Percentiles rank a stretch among this genome's conserved stretches.
Conservation (phyloP, 257 asterid genomes). For the Lycium barbarum region DNA sequence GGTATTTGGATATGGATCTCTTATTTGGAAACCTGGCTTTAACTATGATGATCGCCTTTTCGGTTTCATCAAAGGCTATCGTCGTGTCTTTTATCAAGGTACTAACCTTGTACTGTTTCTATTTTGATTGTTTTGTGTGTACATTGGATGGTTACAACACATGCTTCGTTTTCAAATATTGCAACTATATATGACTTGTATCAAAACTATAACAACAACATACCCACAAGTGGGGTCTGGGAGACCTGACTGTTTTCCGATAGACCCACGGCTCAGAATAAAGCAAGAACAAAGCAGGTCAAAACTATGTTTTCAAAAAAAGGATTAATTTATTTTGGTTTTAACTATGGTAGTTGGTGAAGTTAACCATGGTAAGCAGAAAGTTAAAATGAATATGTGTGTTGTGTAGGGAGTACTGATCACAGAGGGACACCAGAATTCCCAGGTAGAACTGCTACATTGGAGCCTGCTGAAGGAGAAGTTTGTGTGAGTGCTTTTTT, state of each 20-base stretch:
- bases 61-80: constrained; percentile 84
- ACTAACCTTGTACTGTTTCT: background rate
- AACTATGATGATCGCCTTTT: constrained; percentile 75
- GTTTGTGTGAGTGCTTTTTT: constrained; percentile 60
- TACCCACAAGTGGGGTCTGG: too few relatives aligned
- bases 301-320: background rate
- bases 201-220: too few relatives aligned
- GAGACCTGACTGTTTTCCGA: too few relatives aligned
- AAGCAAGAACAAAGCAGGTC: too few relatives aligned
- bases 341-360: background rate
- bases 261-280: too few relatives aligned
- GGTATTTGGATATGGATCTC: constrained; percentile 98
- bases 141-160: background rate
- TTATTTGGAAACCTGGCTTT: constrained; percentile 94
- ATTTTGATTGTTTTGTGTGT: background rate
- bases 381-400: background rate
- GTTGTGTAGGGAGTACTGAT: constrained; percentile 83
- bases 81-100: constrained; percentile 98
- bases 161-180: background rate
- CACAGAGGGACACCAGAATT: constrained; percentile 93
- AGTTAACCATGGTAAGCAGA: background rate
- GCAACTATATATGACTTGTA: too few relatives aligned
- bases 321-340: background rate
- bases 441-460: constrained; percentile 93
- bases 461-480: constrained; percentile 87